These are phyloP conservation scores for Aristolochia californica DNA, from an alignment of 164 flowering plant species.

Conservation along the genomic window DNA sequence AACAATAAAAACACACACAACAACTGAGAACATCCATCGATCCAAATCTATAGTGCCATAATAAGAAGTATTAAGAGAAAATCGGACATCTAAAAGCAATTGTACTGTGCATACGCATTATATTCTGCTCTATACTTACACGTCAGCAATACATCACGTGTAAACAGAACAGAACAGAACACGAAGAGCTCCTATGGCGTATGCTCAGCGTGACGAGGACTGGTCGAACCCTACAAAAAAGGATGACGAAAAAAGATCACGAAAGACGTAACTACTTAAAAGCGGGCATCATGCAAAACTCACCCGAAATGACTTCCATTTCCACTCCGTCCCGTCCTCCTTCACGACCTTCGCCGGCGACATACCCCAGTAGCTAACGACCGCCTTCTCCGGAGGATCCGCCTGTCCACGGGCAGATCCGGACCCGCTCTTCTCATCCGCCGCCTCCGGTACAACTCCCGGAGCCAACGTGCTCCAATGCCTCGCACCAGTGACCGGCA, in stretches of 20 bases:
- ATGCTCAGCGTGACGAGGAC: no score
- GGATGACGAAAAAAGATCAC: background rate
- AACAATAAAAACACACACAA: no score
- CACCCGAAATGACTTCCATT: constrained; percentile 40
- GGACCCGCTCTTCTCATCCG: constrained; percentile 16
- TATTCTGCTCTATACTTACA: no score
- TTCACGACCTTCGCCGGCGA: constrained; percentile 25
- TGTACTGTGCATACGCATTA: no score
- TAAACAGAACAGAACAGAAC: no score
- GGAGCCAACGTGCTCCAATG: constrained; percentile 25
- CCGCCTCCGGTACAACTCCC: constrained; percentile 7
- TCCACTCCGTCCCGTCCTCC: constrained; percentile 44
- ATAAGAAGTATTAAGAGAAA: no score
- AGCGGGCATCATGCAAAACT: background rate
- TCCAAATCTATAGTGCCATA: no score
- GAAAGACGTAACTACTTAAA: background rate
- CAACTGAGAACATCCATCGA: no score
- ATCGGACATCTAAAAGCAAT: no score
- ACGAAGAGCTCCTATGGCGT: no score
- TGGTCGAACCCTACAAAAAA: background rate
- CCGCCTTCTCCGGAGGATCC: constrained; percentile 20
- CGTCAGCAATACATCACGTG: no score
- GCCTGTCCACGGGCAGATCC: background rate
- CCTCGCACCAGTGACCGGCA: constrained; percentile 11
- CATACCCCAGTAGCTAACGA: constrained; percentile 55